Evolutionary conservation across 176 grass and related monocot genomes (phyloP), one percentile per base, ranked within the genome.

Genomic region (Rhipidocladum racemiflorum): DNA sequence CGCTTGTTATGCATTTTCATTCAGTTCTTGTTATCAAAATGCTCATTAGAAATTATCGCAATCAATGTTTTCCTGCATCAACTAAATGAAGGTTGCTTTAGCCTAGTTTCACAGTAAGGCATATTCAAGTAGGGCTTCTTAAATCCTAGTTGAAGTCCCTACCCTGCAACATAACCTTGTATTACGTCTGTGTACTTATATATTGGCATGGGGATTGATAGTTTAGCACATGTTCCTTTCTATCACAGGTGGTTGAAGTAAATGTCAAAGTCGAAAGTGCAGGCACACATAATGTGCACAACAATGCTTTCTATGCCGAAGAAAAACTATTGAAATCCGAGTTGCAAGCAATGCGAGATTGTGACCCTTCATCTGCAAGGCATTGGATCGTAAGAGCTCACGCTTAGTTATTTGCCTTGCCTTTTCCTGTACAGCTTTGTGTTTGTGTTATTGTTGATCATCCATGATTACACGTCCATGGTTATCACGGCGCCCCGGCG

Each of bases 271-370:
- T 99, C 7, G 97, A 96, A 89, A 87, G 71, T 75, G 83, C 91
- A 87, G 93, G 97, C 63, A 42, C 88, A 51, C 83, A 92, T 90
- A 99, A 99, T 83, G 74, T 99, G 78, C 97, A 99, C 78, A 91
- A 99, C 45, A 99, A 96, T 83, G 91, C 97, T 78, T 99, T 99
- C 83, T 96, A 90, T 79, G 93, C 91, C 39, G 97, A 99, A 89
- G 97, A 99, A 74, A 86, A 94, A 65, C 72, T 96, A 43, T 57
- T 99, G 63, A 96, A 90, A 60, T 96, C 93, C 44, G 97, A 99
- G 84, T 84, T 96, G 57, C 84, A 99, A 84, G 97, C 97, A 72
- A 99, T 99, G 97, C 74, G 97, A 65, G 97, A 99, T 66, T 96
- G 91, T 53, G 89, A 99, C 67, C 93, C 97, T 40, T 91, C 72